These are phyloP conservation scores for Apostasia ramifera DNA, from an alignment of 106 monocot genomes.

Conservation along the genomic window DNA sequence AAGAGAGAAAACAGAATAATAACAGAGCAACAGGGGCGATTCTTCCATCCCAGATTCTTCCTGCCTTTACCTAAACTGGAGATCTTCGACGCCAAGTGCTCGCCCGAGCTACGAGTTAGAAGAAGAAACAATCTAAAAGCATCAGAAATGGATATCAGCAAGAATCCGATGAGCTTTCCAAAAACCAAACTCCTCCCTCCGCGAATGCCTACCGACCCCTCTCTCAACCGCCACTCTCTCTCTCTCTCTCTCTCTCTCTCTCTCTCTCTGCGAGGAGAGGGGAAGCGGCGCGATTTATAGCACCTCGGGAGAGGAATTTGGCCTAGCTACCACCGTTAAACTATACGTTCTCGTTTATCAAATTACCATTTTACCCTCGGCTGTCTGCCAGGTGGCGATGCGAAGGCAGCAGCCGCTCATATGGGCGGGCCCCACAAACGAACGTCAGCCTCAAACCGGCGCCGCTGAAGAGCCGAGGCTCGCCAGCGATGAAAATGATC, in stretches of 20 bases:
- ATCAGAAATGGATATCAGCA: background rate
- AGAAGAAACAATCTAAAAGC: background rate
- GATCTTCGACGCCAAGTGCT: background rate
- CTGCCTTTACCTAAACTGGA: background rate
- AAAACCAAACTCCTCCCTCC: background rate
- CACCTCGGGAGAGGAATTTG: background rate
- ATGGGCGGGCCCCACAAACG: no score
- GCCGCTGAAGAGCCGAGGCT: no score
- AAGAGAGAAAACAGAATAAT: no score
- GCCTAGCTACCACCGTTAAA: constrained; percentile 1
- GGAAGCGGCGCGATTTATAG: constrained; percentile 1
- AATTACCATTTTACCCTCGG: no score
- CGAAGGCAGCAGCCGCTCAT: no score
- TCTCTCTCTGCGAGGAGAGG: background rate
- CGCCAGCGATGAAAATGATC: no score
- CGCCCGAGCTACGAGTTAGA: background rate
- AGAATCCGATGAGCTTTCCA: background rate
- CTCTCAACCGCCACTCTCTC: background rate
- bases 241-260: constrained; percentile 2
- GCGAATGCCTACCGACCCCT: background rate
- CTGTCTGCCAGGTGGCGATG: no score
- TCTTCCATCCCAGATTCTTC: background rate
- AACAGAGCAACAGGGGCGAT: background rate
- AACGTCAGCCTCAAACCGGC: no score
- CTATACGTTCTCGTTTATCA: no score